Conservation (phyloP, 176 grass and related monocot species). For the Melocanna baccifera region DNA sequence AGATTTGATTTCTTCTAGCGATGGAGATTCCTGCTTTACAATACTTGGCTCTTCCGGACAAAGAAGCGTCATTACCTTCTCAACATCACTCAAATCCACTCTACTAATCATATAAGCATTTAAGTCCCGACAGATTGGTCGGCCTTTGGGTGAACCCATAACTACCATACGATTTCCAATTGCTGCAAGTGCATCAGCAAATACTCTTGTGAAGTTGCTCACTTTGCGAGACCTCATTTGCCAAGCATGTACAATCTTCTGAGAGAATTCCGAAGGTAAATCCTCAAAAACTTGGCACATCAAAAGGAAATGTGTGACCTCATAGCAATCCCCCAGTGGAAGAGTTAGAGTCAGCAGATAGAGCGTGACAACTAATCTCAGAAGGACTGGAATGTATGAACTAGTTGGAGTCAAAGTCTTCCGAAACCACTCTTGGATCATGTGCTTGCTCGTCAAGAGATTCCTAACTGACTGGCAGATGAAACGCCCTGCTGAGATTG, state of each 20-base stretch:
- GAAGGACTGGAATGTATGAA: constrained; percentile 13
- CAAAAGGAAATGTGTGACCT: constrained; percentile 25
- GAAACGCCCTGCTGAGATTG: constrained; percentile 10
- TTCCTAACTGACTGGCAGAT: not conserved
- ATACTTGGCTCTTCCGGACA: constrained; percentile 17
- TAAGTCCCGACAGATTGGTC: not conserved
- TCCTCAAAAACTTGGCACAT: not conserved
- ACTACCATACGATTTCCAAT: constrained; percentile 58
- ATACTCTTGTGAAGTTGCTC: constrained; percentile 10
- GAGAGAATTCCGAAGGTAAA: constrained; percentile 47
- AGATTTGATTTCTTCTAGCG: not conserved
- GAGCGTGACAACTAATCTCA: constrained; percentile 54
- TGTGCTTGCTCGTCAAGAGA: constrained; percentile 19
- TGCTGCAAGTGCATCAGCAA: constrained; percentile 55
- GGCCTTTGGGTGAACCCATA: constrained; percentile 31
- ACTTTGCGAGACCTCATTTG: not conserved
- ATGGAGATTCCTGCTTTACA: not conserved
- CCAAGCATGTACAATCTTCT: constrained; percentile 22
- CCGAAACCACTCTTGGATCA: constrained; percentile 31
- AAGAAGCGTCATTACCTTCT: constrained; percentile 38
- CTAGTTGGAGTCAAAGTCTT: constrained; percentile 5
- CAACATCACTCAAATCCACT: constrained; percentile 34
- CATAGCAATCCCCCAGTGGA: not conserved
- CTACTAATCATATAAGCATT: constrained; percentile 39
- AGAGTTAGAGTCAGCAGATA: constrained; percentile 40